phyloP scores from a whole-genome alignment of 352 stramenopile species.

The Blastocystis sp. region DNA sequence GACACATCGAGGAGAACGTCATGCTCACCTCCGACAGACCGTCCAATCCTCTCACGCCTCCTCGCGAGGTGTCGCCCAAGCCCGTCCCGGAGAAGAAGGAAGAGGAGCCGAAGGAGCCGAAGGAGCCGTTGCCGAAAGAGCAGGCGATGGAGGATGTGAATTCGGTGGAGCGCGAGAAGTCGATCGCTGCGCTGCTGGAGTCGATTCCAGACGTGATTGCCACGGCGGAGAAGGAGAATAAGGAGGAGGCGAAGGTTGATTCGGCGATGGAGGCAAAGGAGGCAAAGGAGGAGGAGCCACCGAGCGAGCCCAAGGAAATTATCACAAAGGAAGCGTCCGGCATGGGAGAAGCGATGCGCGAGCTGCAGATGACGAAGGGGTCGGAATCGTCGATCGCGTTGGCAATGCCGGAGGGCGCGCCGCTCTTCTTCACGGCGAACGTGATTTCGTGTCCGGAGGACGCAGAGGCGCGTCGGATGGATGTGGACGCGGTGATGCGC shows the following conservation, averaged over 20 bases:
- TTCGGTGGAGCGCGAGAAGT: conserved; percentile 20
- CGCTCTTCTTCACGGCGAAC: background rate
- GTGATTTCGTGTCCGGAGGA: conserved; percentile 29
- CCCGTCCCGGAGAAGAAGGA: background rate
- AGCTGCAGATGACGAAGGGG: background rate
- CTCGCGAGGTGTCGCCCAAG: background rate
- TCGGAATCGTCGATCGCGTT: background rate
- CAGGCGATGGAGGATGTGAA: background rate
- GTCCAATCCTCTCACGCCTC: background rate
- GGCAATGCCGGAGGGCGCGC: conserved; percentile 25
- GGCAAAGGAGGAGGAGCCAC: background rate
- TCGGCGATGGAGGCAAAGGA: background rate
- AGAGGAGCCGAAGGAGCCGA: background rate
- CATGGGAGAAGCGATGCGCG: background rate
- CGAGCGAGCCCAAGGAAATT: background rate
- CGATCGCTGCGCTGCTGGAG: conserved; percentile 47
- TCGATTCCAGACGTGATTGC: background rate
- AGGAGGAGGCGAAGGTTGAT: background rate
- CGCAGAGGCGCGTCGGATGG: background rate
- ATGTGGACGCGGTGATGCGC: background rate
- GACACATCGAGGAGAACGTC: conserved; percentile 55
- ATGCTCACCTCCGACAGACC: conserved; percentile 44
- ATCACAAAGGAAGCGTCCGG: background rate
- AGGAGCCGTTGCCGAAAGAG: background rate
- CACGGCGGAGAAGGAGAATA: background rate